These are phyloP conservation scores for Claviceps humidiphila DNA, from an alignment of 2,329 filamentous ascomycete genomes.

Conservation along the genomic window DNA sequence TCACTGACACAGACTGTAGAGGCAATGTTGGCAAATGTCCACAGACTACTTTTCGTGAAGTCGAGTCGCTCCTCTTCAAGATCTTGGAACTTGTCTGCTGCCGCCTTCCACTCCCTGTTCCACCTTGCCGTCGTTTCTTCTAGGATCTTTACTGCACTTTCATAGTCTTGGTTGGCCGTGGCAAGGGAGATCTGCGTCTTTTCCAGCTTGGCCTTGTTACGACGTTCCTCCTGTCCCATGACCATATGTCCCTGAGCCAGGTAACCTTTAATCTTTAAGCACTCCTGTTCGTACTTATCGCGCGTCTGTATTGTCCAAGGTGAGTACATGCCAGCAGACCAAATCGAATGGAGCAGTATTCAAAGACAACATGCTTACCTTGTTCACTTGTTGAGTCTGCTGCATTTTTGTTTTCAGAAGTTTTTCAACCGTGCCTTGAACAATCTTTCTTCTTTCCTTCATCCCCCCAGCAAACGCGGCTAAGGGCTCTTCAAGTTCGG, in stretches of 20 bases:
- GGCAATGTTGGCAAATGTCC: conserved; percentile 94
- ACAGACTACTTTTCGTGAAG: conserved; percentile 94
- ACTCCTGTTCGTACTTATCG: conserved; percentile 94
- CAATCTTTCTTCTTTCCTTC: conserved; percentile 93
- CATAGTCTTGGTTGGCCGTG: conserved; percentile 83
- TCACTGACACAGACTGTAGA: conserved; percentile 97
- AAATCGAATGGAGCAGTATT: not conserved
- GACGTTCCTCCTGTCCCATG: conserved; percentile 97
- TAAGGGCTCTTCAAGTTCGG: conserved; percentile 85
- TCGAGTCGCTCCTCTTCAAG: conserved; percentile 93
- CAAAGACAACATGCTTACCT: conserved; percentile 38
- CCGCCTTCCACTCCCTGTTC: conserved; percentile 97
- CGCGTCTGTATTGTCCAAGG: conserved; percentile 45
- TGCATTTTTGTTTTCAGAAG: conserved; percentile 84
- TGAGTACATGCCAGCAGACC: not conserved
- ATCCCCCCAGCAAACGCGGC: conserved; percentile 85
- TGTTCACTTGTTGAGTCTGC: conserved; percentile 84
- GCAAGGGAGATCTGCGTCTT: conserved; percentile 96
- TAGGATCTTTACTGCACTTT: conserved; percentile 78
- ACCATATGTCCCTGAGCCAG: conserved; percentile 98
- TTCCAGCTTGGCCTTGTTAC: conserved; percentile 96
- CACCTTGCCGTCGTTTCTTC: conserved; percentile 91
- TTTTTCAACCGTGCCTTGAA: conserved; percentile 89
- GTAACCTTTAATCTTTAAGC: conserved; percentile 95
- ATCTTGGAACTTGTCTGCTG: conserved; percentile 98